These are phyloP conservation scores for Mycosphaerella arachidis DNA, from an alignment of 2,329 filamentous ascomycete genomes.

Conservation along the genomic window DNA sequence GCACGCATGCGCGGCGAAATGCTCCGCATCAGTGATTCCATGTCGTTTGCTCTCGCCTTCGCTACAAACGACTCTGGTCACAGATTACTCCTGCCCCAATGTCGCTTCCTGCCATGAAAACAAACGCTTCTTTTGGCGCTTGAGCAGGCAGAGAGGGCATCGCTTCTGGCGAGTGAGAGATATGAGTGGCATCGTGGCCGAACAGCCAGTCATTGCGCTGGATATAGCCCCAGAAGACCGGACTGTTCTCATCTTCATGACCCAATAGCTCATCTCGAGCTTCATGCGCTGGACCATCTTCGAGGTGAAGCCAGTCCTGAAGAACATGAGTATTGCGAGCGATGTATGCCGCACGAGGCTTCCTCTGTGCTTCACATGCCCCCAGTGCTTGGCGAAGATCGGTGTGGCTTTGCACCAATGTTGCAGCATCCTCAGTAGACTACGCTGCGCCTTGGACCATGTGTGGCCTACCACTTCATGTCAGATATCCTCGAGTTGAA, in stretches of 20 bases:
- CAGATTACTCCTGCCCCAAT: background rate
- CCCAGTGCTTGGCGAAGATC: constrained; percentile 11
- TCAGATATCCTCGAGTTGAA: background rate
- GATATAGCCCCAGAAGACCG: constrained; percentile 30
- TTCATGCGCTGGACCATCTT: constrained; percentile 27
- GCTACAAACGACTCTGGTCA: background rate
- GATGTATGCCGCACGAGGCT: constrained; percentile 25
- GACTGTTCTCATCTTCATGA: constrained; percentile 23
- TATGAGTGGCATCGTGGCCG: constrained; percentile 5
- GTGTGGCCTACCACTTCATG: constrained; percentile 46
- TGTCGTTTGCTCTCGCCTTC: background rate
- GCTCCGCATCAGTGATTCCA: too few species aligned
- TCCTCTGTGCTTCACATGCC: constrained; percentile 18
- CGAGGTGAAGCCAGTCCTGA: constrained; percentile 32
- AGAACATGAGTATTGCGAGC: constrained; percentile 31
- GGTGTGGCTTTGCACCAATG: constrained; percentile 38
- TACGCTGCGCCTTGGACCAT: constrained; percentile 64
- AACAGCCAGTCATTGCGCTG: constrained; percentile 30
- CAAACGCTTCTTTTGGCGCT: constrained; percentile 1
- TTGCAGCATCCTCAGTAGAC: constrained; percentile 63
- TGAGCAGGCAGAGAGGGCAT: background rate
- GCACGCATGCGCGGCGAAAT: too few species aligned
- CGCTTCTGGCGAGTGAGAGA: background rate
- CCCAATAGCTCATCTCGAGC: constrained; percentile 28
- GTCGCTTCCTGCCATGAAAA: background rate